Conservation (phyloP, 2,329 filamentous ascomycete species). For the Talaromyces sp. region DNA sequence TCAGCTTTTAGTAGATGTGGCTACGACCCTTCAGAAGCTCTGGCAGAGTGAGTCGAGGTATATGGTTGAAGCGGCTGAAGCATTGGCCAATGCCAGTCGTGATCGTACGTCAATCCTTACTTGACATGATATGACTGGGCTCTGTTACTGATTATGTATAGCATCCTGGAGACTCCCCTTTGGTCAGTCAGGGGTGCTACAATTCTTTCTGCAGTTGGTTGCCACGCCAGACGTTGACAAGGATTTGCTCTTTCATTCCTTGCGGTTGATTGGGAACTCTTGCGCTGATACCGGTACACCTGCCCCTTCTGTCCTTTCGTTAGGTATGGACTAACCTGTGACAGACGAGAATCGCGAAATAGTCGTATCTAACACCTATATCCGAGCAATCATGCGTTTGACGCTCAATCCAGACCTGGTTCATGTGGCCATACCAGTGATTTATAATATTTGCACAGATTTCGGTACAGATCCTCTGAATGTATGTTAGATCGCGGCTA, state of each 20-base stretch:
- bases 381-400: constrained; percentile 35
- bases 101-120: constrained; percentile 33
- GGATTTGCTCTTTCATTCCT: constrained; percentile 36
- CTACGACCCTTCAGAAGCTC: constrained; percentile 31
- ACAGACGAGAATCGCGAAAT: constrained; percentile 42
- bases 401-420: constrained; percentile 34
- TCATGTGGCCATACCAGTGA: constrained; percentile 41
- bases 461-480: constrained; percentile 32
- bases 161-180: constrained; percentile 39
- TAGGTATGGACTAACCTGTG: constrained; percentile 17
- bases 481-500: constrained; percentile 17
- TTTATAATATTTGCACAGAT: constrained; percentile 46
- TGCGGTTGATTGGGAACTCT: constrained; percentile 44
- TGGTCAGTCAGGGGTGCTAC: constrained; percentile 39
- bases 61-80: constrained; percentile 35
- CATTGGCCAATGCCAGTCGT: constrained; percentile 42
- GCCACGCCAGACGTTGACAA: constrained; percentile 30
- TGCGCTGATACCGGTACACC: constrained; percentile 44
- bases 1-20: constrained; percentile 28
- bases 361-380: constrained; percentile 40
- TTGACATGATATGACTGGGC: constrained; percentile 6
- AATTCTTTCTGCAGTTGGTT: constrained; percentile 41
- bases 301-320: neutral
- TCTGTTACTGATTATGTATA: constrained; percentile 23
- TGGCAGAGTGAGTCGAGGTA: constrained; percentile 37